phyloP scores from a whole-genome alignment of 192 early-diverging fungal species.

The Coemansia biformis region DNA sequence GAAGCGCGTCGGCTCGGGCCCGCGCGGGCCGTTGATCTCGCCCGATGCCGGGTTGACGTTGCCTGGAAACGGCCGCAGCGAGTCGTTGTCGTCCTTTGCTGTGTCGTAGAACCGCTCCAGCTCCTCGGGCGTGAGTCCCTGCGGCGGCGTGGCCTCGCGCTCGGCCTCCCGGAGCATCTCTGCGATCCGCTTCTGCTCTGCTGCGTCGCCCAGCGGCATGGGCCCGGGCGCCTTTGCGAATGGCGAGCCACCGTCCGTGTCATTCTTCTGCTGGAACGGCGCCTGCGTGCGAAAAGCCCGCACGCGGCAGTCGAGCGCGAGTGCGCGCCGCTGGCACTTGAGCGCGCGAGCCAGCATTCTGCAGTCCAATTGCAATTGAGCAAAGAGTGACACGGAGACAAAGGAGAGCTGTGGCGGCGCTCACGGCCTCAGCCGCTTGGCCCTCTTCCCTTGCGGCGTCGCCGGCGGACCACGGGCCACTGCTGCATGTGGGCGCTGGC shows the following conservation, averaged over 20 bases:
- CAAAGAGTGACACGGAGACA: constrained; percentile 1
- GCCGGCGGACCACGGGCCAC: too few species aligned
- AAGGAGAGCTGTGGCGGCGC: neutral
- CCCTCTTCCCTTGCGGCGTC: too few species aligned
- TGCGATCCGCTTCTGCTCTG: constrained; percentile 58
- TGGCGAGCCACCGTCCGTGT: neutral
- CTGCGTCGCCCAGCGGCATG: constrained; percentile 58
- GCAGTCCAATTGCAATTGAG: too few species aligned
- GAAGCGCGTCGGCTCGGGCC: constrained; percentile 74
- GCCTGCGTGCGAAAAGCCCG: too few species aligned
- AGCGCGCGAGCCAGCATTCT: constrained; percentile 1
- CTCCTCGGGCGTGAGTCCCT: constrained; percentile 32
- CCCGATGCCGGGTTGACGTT: constrained; percentile 65
- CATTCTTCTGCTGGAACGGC: too few species aligned
- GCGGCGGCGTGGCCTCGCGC: constrained; percentile 36
- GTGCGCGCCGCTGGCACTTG: neutral
- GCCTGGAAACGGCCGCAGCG: constrained; percentile 54
- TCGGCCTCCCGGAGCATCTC: constrained; percentile 51
- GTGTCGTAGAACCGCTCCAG: constrained; percentile 47
- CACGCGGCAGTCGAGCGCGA: too few species aligned
- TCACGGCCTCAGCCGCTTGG: neutral
- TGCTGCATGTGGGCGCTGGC: constrained; percentile 2
- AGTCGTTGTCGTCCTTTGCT: constrained; percentile 40
- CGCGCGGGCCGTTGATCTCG: constrained; percentile 69
- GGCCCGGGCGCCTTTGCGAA: constrained; percentile 52